Conservation (phyloP, 1,139 yeast genomes). For the Magnusiomyces magnusii region DNA sequence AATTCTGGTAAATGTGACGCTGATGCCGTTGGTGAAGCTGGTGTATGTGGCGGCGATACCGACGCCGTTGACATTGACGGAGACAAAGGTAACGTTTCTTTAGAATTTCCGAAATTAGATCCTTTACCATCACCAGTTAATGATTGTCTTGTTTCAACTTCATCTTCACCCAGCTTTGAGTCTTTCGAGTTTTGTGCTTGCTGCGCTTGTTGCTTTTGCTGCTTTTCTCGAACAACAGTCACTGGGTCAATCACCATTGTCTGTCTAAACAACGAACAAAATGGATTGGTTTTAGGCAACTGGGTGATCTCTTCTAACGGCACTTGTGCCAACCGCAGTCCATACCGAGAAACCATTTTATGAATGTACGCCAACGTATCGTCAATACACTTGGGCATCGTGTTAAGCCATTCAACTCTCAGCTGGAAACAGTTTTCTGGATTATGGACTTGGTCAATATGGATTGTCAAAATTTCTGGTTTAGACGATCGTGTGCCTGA, state of each 20-base stretch:
- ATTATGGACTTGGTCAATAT: conserved; percentile 86
- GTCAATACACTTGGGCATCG: conserved; percentile 83
- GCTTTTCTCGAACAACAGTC: neutral
- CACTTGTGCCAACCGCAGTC: conserved; percentile 79
- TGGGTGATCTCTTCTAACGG: conserved; percentile 86
- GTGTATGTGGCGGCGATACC: neutral
- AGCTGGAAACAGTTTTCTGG: conserved; percentile 94
- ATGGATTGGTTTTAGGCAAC: conserved; percentile 71
- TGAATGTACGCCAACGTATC: conserved; percentile 80
- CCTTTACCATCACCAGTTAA: too few species aligned
- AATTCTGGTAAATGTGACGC: neutral
- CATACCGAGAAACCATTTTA: conserved; percentile 77
- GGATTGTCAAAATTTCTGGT: conserved; percentile 73
- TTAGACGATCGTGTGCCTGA: conserved; percentile 48
- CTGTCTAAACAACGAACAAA: conserved; percentile 75
- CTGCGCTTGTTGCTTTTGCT: conserved; percentile 3
- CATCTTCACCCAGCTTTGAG: neutral
- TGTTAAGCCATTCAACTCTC: conserved; percentile 85
- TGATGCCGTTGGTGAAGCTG: neutral
- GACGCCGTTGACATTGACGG: too few species aligned
- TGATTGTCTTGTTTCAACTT: neutral
- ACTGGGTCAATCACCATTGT: conserved; percentile 34
- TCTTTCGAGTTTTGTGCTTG: neutral
- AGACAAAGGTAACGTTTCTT: too few species aligned
- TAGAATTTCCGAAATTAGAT: too few species aligned